Evolutionary conservation across 441 rosid species (phyloP), one percentile per base, ranked within the genome.

Genomic region (Capsella rubella): DNA sequence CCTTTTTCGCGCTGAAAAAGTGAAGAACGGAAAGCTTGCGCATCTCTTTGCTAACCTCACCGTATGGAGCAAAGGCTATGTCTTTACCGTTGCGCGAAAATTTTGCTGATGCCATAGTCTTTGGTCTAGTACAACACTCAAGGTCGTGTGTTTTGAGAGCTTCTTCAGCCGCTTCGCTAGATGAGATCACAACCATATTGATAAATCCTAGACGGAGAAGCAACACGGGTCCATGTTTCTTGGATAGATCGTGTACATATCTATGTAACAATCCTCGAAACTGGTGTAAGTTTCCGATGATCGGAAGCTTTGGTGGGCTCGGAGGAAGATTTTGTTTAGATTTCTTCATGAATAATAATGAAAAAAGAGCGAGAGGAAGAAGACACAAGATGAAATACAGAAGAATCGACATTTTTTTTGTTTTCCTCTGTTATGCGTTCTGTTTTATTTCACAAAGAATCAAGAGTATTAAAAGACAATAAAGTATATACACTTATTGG

Each of bases 281-380:
- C 42, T 84, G 89, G 70, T 78, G 86, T 54, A 85, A 55, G 66
- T 87, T 84, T 4, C 91, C 89, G 8, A 87, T 18, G 16, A 87
- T 43, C 3, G 91, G 91, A 57, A 85, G 77, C 68, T 55, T 63
- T 6, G 82, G 66, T 68, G 89, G 89, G 68, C 85, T 34, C 31
- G 89, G 87, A 7, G 87, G 85, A 60, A 76, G 76, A 15, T 69
- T 77, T 39, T 7, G 45, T 2, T 35, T 67, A 8, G 35, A 32
- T 18, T 35, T 76, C 14, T 63, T 69, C 4, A 8, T 0, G 57
- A 42, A 53, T 7, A 55, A 14, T 39, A 76, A 63, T 3, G 40
- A 14, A 1, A 69, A 40, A 15, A 75, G 3, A 40, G 15, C 8
- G 2, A 18, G n/a, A 31, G 10, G 54, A 49, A 49, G 5, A 2